Conservation (phyloP, 768 basidiomycete species). For the Cubamyces lactineus region DNA sequence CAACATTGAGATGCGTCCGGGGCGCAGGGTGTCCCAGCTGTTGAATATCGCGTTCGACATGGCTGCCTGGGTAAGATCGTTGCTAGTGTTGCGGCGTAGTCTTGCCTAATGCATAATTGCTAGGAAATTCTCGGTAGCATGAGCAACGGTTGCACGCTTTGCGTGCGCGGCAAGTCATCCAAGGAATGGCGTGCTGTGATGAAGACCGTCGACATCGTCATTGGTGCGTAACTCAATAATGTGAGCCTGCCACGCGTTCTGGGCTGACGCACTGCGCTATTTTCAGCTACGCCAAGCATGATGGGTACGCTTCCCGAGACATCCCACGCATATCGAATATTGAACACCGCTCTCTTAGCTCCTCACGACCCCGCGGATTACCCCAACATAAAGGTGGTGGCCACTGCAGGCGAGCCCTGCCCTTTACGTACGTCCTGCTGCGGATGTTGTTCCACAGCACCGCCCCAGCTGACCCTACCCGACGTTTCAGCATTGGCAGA, state of each 20-base stretch:
- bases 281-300: slow-evolving; percentile 52
- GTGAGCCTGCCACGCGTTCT: background rate
- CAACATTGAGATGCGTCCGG: slow-evolving; percentile 61
- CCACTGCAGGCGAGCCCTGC: slow-evolving; percentile 61
- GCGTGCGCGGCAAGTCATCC: slow-evolving; percentile 53
- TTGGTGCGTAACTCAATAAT: slow-evolving; percentile 29
- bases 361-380: slow-evolving; percentile 55
- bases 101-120: background rate
- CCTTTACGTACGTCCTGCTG: slow-evolving; percentile 45
- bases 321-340: background rate
- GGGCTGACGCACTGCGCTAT: slow-evolving; percentile 7
- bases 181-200: slow-evolving; percentile 55
- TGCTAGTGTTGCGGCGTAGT: background rate
- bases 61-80: slow-evolving; percentile 55
- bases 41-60: slow-evolving; percentile 71
- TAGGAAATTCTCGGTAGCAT: slow-evolving; percentile 54
- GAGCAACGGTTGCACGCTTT: slow-evolving; percentile 55
- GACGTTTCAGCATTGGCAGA: slow-evolving; percentile 42
- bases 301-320: slow-evolving; percentile 34
- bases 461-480: background rate
- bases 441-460: background rate
- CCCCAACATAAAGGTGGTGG: slow-evolving; percentile 56
- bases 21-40: slow-evolving; percentile 58
- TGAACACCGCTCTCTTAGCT: slow-evolving; percentile 23
- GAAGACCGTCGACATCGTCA: slow-evolving; percentile 54